Evolutionary conservation across 352 stramenopile genomes (phyloP).

Genomic region (Globisporangium carolinianum): DNA sequence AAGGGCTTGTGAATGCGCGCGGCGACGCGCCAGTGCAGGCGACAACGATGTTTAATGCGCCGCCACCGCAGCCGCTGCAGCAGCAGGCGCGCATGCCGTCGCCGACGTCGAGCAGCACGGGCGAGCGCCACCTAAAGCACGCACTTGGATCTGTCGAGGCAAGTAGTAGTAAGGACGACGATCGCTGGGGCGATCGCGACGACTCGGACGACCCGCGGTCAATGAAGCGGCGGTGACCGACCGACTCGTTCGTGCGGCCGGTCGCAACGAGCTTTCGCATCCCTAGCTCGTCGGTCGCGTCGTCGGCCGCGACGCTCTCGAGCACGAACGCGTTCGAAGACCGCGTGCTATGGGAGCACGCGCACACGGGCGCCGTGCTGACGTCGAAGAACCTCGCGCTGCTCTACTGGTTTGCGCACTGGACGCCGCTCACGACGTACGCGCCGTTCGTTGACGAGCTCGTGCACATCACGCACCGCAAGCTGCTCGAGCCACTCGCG

Average conservation of each 20-base stretch:
- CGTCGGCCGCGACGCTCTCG: constrained; percentile 2
- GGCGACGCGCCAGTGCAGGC: no score
- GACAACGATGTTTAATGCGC: no score
- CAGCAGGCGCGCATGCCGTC: not conserved
- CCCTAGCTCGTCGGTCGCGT: not conserved
- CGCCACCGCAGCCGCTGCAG: not conserved
- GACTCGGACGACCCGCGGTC: not conserved
- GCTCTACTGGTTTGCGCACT: constrained; percentile 36
- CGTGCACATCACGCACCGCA: constrained; percentile 28
- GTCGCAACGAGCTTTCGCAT: not conserved
- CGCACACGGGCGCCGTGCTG: constrained; percentile 25
- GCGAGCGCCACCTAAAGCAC: constrained; percentile 1
- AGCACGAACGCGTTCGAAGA: constrained; percentile 28
- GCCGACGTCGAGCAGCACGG: not conserved
- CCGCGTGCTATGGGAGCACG: constrained; percentile 48
- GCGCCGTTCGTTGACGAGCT: constrained; percentile 41
- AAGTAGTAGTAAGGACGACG: not conserved
- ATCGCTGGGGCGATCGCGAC: constrained; percentile 4
- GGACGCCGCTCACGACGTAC: constrained; percentile 40
- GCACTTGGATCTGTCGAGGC: not conserved
- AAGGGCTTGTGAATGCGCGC: constrained; percentile 3
- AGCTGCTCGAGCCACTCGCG: constrained; percentile 23
- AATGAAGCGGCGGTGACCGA: constrained; percentile 11
- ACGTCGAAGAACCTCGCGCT: constrained; percentile 61
- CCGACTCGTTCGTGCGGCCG: constrained; percentile 11